These are phyloP conservation scores for Aphanoascus verrucosus DNA, from an alignment of 2,329 filamentous ascomycete genomes.

Conservation along the genomic window DNA sequence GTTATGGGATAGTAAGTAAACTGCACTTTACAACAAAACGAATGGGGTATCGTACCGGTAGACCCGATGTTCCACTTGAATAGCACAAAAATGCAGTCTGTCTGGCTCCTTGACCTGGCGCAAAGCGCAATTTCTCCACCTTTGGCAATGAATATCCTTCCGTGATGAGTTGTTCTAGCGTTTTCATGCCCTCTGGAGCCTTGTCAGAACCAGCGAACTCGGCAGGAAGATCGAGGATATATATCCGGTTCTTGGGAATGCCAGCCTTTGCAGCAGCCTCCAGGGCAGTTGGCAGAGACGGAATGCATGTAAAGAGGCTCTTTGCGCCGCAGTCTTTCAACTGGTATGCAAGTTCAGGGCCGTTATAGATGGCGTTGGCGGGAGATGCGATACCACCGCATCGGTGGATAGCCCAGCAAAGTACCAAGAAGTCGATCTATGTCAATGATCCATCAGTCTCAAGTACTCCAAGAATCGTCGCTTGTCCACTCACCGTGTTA, in stretches of 20 bases:
- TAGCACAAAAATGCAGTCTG: conserved; percentile 69
- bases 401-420: conserved; percentile 63
- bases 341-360: conserved; percentile 60
- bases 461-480: neutral
- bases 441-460: neutral
- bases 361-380: conserved; percentile 64
- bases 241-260: conserved; percentile 55
- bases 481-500: conserved; percentile 52
- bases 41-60: conserved; percentile 48
- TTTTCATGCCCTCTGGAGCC: conserved; percentile 43
- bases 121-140: conserved; percentile 34
- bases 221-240: conserved; percentile 58
- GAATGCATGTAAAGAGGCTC: conserved; percentile 60
- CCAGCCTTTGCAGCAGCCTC: conserved; percentile 53
- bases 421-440: conserved; percentile 62
- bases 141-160: conserved; percentile 42
- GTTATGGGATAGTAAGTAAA: neutral
- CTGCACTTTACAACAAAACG: neutral
- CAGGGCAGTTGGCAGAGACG: conserved; percentile 54
- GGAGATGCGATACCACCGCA: conserved; percentile 64
- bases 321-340: conserved; percentile 58
- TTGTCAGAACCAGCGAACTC: conserved; percentile 40
- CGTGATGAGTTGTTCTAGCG: conserved; percentile 54
- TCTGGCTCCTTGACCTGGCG: conserved; percentile 38
- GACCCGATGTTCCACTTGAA: conserved; percentile 66